Evolutionary conservation across 257 asterid species (phyloP).

Genomic region (Gentiana macrophylla): DNA sequence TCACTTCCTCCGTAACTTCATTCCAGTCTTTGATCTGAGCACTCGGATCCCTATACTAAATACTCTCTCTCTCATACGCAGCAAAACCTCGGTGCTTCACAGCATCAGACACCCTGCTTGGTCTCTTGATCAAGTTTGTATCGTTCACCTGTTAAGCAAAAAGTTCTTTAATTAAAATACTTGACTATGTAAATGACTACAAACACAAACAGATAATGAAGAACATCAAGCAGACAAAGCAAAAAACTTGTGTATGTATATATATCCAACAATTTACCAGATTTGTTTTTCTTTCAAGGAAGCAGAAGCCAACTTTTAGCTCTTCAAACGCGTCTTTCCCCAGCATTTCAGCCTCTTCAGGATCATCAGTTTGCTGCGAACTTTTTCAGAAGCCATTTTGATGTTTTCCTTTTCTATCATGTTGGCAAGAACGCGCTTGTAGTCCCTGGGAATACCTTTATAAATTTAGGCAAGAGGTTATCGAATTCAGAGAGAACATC

Average conservation of each 20-base stretch:
- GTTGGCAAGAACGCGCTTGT: constrained; percentile 62
- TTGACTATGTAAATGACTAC: not conserved
- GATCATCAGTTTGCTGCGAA: constrained; percentile 50
- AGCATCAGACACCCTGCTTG: constrained; percentile 63
- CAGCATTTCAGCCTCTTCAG: constrained; percentile 52
- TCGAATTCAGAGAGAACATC: constrained; percentile 70
- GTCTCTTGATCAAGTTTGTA: constrained; percentile 37
- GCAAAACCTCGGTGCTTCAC: constrained; percentile 84
- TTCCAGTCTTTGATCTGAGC: constrained; percentile 81
- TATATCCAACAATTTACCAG: constrained; percentile 30
- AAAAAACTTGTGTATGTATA: not conserved
- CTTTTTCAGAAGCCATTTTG: constrained; percentile 39
- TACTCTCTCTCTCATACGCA: constrained; percentile 81
- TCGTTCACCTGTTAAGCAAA: constrained; percentile 46
- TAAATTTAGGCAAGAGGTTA: constrained; percentile 63
- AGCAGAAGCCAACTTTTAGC: constrained; percentile 67
- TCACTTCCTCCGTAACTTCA: constrained; percentile 75
- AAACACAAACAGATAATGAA: not conserved
- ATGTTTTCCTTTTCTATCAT: constrained; percentile 43
- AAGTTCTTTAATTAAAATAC: not conserved
- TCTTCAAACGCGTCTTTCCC: constrained; percentile 92
- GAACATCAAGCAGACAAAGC: not conserved
- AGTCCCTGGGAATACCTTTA: constrained; percentile 92
- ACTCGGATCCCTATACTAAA: constrained; percentile 76
- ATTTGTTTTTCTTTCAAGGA: constrained; percentile 21